phyloP scores from a whole-genome alignment of 2,329 filamentous ascomycete genomes.

The Pseudogymnoascus sp. region DNA sequence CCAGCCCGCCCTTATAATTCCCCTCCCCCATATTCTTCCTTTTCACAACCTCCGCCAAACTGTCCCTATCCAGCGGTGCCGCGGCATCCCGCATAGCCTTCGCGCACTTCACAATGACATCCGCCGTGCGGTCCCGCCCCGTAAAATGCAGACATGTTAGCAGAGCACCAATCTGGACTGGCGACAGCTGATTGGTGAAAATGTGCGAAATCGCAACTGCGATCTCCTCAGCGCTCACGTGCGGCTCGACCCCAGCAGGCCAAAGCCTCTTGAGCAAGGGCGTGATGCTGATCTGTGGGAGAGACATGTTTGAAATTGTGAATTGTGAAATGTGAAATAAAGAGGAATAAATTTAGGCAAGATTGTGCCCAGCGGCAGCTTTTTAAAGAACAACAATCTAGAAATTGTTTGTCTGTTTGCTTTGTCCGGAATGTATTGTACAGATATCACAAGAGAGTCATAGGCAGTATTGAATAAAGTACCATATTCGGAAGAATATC shows the following conservation, averaged over 20 bases:
- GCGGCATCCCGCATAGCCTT: conserved; percentile 77
- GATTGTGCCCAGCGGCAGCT: neutral
- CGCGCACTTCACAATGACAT: conserved; percentile 81
- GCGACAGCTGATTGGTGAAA: conserved; percentile 84
- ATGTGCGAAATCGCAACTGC: conserved; percentile 84
- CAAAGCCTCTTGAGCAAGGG: conserved; percentile 67
- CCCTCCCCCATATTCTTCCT: conserved; percentile 59
- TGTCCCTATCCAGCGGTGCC: conserved; percentile 58
- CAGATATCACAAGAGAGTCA: conserved; percentile 4
- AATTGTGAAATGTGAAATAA: neutral
- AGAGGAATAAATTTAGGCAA: neutral
- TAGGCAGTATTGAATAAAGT: neutral
- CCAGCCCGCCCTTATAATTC: conserved; percentile 73
- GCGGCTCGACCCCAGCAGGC: conserved; percentile 40
- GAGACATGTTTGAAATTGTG: neutral
- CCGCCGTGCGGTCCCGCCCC: conserved; percentile 71
- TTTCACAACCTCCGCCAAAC: conserved; percentile 55
- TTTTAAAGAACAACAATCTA: neutral
- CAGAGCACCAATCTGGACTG: conserved; percentile 78
- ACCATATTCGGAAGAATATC: conserved; percentile 1
- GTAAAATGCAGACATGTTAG: conserved; percentile 91
- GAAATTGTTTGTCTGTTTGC: neutral
- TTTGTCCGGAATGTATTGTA: neutral
- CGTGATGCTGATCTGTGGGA: conserved; percentile 45
- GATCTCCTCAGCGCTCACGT: conserved; percentile 71